Evolutionary conservation across 306 rosid genomes (phyloP).

Genomic region (Ceratonia siliqua): DNA sequence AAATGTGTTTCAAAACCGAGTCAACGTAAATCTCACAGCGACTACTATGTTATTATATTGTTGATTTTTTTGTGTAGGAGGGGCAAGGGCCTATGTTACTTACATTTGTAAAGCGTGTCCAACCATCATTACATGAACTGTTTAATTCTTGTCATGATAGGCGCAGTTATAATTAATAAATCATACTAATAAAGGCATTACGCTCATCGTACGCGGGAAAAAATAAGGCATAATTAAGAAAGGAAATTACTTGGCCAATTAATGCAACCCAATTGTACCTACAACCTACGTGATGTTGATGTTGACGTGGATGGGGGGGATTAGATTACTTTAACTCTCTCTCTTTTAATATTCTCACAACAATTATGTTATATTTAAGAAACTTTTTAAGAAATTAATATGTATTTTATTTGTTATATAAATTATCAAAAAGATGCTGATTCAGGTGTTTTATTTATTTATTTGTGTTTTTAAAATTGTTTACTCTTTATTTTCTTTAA

Average conservation of each 20-base stretch:
- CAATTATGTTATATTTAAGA: too few species aligned
- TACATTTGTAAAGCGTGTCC: neutral
- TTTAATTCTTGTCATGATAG: neutral
- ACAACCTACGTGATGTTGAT: too few species aligned
- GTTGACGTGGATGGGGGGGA: too few species aligned
- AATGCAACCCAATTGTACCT: too few species aligned
- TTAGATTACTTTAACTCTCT: too few species aligned
- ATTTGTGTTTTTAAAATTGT: too few species aligned
- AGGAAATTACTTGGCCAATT: neutral
- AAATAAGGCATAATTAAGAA: neutral
- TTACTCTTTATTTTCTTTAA: too few species aligned
- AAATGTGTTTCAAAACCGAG: neutral
- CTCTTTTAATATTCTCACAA: too few species aligned
- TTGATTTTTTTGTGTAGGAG: neutral
- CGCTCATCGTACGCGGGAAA: neutral
- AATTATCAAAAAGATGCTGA: too few species aligned
- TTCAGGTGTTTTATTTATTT: too few species aligned
- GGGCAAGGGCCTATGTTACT: neutral
- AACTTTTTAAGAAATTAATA: too few species aligned
- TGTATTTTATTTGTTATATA: too few species aligned
- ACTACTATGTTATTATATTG: neutral
- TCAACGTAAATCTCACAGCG: neutral
- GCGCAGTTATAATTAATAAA: neutral
- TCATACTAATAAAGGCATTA: neutral
- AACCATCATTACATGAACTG: neutral